These are phyloP conservation scores for Prunus padus DNA, from an alignment of 306 rosid genomes.

Conservation along the genomic window DNA sequence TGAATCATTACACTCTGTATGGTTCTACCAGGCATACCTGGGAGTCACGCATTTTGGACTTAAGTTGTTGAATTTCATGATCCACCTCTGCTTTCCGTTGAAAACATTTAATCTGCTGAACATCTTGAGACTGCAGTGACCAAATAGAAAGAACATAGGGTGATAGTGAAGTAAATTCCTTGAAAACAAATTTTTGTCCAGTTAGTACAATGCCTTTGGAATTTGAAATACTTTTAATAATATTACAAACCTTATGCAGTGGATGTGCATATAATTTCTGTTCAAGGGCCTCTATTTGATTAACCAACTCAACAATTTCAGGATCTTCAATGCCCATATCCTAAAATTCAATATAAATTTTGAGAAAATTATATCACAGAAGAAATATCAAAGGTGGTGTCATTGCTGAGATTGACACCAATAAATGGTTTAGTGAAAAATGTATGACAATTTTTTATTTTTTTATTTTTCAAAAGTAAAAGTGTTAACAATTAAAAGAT, in stretches of 20 bases:
- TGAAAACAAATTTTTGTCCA: conserved; percentile 17
- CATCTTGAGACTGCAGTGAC: conserved; percentile 61
- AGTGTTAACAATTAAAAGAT: neutral
- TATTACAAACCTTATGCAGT: conserved; percentile 71
- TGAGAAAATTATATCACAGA: conserved; percentile 1
- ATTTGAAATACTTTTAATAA: conserved; percentile 6
- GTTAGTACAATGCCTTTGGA: conserved; percentile 9
- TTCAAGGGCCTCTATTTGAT: conserved; percentile 82
- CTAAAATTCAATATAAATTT: conserved; percentile 41
- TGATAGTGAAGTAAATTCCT: conserved; percentile 21
- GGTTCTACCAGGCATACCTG: conserved; percentile 55
- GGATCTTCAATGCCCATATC: conserved; percentile 84
- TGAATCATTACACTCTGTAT: neutral
- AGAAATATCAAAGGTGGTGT: neutral
- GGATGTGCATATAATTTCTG: conserved; percentile 75
- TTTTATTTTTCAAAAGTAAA: neutral
- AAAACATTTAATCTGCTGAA: conserved; percentile 79
- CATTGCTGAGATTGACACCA: neutral
- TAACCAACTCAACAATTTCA: conserved; percentile 71
- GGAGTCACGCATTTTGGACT: conserved; percentile 93
- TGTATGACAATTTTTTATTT: neutral
- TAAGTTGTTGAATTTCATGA: conserved; percentile 91
- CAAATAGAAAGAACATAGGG: conserved; percentile 3
- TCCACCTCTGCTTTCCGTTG: conserved; percentile 95
- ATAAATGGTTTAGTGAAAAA: neutral